A percentile compares a stretch with the other conserved stretches of the same genome.
Conservation (phyloP, 164 flowering plant genomes). For the Aristolochia fimbriata region DNA sequence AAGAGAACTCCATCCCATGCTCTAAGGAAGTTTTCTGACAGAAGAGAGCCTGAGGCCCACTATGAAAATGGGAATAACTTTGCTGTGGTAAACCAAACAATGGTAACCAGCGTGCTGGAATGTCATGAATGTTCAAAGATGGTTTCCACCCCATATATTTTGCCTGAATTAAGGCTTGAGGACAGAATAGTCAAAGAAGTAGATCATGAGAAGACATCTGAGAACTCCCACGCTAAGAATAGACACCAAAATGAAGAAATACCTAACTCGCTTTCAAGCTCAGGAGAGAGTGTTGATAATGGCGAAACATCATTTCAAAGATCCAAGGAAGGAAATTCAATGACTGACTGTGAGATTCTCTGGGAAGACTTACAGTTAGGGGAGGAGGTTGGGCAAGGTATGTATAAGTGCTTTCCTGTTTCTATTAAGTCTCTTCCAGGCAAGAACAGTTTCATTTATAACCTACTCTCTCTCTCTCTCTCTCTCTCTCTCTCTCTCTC, state of each 20-base stretch:
- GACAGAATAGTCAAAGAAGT: constrained; percentile 11
- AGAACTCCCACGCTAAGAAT: neutral
- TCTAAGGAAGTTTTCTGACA: no score
- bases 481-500: no score
- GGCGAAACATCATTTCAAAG: constrained; percentile 29
- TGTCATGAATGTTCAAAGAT: constrained; percentile 15
- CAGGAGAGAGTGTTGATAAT: constrained; percentile 23
- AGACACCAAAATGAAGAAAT: constrained; percentile 13
- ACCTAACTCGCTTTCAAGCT: constrained; percentile 13
- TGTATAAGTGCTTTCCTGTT: neutral
- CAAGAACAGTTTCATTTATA: no score
- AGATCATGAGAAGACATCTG: constrained; percentile 1
- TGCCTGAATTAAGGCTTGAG: constrained; percentile 8
- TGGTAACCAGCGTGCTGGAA: constrained; percentile 14
- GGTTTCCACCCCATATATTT: constrained; percentile 4
- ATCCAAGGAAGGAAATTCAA: constrained; percentile 24
- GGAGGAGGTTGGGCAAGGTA: constrained; percentile 79
- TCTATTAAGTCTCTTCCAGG: neutral
- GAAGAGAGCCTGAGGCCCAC: no score
- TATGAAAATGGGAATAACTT: constrained; percentile 2
- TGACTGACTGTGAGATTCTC: constrained; percentile 37
- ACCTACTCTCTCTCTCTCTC: no score
- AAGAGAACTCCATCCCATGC: no score
- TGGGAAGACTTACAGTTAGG: constrained; percentile 66
- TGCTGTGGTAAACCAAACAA: constrained; percentile 2